phyloP scores from a whole-genome alignment of 345 rosid genomes.

The Melaleuca alternifolia region DNA sequence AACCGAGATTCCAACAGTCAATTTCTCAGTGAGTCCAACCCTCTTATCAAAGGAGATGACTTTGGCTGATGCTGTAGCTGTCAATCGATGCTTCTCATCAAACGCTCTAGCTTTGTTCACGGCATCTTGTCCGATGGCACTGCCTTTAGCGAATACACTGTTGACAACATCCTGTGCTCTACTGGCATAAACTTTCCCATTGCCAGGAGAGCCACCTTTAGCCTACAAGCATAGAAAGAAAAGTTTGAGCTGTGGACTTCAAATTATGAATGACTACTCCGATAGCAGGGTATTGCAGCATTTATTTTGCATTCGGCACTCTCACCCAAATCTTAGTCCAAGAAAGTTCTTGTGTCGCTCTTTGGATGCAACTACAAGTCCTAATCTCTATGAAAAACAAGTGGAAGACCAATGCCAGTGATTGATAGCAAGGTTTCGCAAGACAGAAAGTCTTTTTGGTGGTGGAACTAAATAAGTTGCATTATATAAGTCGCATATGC shows the following conservation, averaged over 20 bases:
- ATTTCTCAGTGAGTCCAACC: constrained; percentile 79
- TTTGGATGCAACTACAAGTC: background rate
- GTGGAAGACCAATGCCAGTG: background rate
- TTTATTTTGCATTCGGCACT: background rate
- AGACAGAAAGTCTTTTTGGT: background rate
- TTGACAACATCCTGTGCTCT: constrained; percentile 86
- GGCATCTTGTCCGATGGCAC: constrained; percentile 85
- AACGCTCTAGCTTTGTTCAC: constrained; percentile 90
- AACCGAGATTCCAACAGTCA: constrained; percentile 69
- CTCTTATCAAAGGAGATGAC: constrained; percentile 68
- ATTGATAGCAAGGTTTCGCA: background rate
- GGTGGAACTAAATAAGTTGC: background rate
- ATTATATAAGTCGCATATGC: background rate
- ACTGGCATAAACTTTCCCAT: constrained; percentile 58
- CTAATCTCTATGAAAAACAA: background rate
- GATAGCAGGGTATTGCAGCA: background rate
- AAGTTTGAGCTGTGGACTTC: background rate
- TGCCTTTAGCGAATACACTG: constrained; percentile 74
- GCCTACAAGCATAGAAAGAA: constrained; percentile 28
- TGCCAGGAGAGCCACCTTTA: constrained; percentile 29
- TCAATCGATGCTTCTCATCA: constrained; percentile 76
- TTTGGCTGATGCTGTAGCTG: constrained; percentile 88
- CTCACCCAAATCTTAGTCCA: background rate
- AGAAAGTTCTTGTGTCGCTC: background rate
- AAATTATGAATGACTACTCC: background rate